Conservation (phyloP, 2,329 filamentous ascomycete genomes). For the Epichloe amarillans region DNA sequence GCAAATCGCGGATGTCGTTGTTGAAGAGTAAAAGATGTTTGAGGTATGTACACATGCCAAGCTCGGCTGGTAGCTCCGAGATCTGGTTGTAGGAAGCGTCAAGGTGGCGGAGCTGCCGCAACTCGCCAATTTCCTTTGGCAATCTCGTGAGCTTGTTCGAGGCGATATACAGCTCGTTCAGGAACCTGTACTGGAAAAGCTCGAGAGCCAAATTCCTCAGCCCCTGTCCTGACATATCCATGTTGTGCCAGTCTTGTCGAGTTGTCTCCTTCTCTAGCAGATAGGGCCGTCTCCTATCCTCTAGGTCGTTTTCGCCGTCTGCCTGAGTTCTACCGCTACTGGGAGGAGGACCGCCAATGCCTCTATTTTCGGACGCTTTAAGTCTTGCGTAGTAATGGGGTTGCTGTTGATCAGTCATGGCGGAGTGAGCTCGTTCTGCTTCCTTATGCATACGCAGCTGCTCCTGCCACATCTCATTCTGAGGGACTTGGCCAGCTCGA, state of each 20-base stretch:
- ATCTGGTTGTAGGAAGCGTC: conserved; percentile 86
- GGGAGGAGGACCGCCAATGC: conserved; percentile 42
- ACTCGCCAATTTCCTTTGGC: conserved; percentile 67
- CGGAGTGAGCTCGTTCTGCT: conserved; percentile 57
- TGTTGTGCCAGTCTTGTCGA: conserved; percentile 77
- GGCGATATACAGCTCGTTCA: conserved; percentile 84
- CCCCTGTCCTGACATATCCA: conserved; percentile 94
- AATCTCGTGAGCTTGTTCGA: conserved; percentile 78
- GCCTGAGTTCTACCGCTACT: conserved; percentile 34
- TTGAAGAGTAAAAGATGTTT: conserved; percentile 79
- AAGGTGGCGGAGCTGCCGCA: conserved; percentile 69
- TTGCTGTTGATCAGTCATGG: conserved; percentile 53
- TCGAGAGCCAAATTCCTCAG: conserved; percentile 67
- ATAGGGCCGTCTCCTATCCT: conserved; percentile 46
- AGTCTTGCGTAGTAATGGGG: conserved; percentile 60
- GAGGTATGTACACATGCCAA: conserved; percentile 93
- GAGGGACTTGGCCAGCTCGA: conserved; percentile 37
- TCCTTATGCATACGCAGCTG: conserved; percentile 73
- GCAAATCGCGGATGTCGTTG: conserved; percentile 72
- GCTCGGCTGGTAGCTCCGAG: conserved; percentile 67
- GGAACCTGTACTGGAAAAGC: conserved; percentile 77
- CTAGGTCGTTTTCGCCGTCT: conserved; percentile 38
- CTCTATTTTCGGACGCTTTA: conserved; percentile 57
- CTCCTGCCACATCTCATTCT: conserved; percentile 69
- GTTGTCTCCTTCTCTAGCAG: conserved; percentile 54